phyloP scores from a whole-genome alignment of 2,329 filamentous ascomycete genomes.

The Trichophyton simii region DNA sequence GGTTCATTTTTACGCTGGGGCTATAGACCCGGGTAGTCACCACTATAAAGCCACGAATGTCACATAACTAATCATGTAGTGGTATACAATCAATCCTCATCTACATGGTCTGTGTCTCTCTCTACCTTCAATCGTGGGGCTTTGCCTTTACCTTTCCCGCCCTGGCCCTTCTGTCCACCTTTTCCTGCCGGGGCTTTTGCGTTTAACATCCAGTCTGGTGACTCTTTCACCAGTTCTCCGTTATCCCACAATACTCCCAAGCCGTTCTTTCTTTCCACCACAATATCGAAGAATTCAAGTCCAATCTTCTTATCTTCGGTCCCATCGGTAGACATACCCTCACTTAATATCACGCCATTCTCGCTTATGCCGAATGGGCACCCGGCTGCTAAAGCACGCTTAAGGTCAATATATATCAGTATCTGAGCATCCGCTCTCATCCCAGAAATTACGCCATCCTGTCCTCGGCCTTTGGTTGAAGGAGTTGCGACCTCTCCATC shows the following conservation, averaged over 20 bases:
- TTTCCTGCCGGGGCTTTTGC: constrained; percentile 26
- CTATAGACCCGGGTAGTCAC: background rate
- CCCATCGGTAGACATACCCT: constrained; percentile 38
- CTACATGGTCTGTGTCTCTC: constrained; percentile 6
- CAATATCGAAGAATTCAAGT: constrained; percentile 56
- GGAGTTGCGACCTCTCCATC: constrained; percentile 13
- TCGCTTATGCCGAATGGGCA: constrained; percentile 67
- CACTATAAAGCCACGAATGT: background rate
- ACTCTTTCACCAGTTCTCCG: constrained; percentile 41
- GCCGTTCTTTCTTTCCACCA: constrained; percentile 61
- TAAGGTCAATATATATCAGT: constrained; percentile 63
- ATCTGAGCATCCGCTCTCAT: constrained; percentile 70
- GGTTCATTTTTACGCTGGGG: background rate
- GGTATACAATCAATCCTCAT: background rate
- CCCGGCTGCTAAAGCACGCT: constrained; percentile 48
- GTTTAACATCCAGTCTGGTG: constrained; percentile 31
- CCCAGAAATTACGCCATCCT: constrained; percentile 53
- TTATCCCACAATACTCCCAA: constrained; percentile 54
- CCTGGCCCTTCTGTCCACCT: constrained; percentile 14
- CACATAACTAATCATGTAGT: too few species aligned
- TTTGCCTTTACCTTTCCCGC: constrained; percentile 16
- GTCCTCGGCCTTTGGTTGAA: constrained; percentile 12
- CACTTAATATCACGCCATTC: constrained; percentile 59
- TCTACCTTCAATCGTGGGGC: constrained; percentile 8
- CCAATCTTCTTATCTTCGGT: constrained; percentile 47